Percentiles rank a stretch among this genome's conserved stretches.
Conservation (phyloP, 2,329 filamentous ascomycete species). For the Colletotrichum higginsianum region DNA sequence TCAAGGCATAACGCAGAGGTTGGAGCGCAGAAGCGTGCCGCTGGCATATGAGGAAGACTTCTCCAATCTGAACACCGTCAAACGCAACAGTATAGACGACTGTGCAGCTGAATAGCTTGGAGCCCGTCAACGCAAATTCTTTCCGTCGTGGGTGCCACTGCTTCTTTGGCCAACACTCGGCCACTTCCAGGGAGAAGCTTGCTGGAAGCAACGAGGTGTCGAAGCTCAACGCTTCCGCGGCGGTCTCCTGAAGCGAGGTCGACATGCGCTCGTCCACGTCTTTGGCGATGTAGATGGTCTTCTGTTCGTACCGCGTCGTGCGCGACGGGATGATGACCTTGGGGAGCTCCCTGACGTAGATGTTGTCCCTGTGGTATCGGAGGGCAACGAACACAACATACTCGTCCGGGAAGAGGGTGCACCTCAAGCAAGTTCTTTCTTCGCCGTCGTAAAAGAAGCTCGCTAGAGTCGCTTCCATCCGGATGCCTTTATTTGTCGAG, state of each 20-base stretch:
- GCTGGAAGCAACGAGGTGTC: not conserved
- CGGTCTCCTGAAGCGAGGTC: not conserved
- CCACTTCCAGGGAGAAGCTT: not conserved
- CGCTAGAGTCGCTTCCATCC: slow-evolving; percentile 6
- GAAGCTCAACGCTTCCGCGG: slow-evolving; percentile 5
- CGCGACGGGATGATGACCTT: not conserved
- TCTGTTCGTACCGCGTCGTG: slow-evolving; percentile 2
- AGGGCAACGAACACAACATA: slow-evolving; percentile 10
- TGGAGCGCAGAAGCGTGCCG: slow-evolving; percentile 11
- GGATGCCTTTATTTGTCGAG: slow-evolving; percentile 7
- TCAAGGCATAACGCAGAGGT: slow-evolving; percentile 13
- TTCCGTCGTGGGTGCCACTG: slow-evolving; percentile 2
- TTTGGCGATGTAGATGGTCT: slow-evolving; percentile 19
- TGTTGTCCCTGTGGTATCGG: slow-evolving; percentile 20
- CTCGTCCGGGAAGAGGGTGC: slow-evolving; percentile 5
- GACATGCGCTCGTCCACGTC: slow-evolving; percentile 9
- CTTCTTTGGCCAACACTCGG: slow-evolving; percentile 1
- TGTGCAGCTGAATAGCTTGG: not conserved
- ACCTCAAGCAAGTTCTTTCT: slow-evolving; percentile 2
- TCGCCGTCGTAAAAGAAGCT: not conserved
- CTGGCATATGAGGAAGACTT: slow-evolving; percentile 9
- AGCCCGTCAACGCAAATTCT: not conserved
- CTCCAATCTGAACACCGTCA: not conserved
- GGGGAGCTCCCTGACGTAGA: slow-evolving; percentile 16
- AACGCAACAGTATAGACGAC: not conserved